Percentiles rank a stretch among this genome's conserved stretches.
These are phyloP conservation scores for Tylopilus plumbeoviolaceoides DNA, from an alignment of 768 basidiomycete genomes.

Conservation along the genomic window DNA sequence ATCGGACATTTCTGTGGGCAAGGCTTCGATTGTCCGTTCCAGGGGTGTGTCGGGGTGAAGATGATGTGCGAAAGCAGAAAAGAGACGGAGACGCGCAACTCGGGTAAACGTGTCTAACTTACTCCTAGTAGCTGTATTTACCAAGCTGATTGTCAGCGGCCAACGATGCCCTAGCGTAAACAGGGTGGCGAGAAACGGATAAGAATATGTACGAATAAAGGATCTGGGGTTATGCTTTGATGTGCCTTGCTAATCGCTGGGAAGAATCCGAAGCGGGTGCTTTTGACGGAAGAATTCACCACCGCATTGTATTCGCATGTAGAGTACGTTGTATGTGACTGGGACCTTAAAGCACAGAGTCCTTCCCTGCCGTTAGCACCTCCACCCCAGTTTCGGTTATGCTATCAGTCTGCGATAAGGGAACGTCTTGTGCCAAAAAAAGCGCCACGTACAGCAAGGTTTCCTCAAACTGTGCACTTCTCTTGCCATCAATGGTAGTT, in stretches of 20 bases:
- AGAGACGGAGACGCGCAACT: constrained; percentile 17
- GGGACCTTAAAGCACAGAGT: constrained; percentile 22
- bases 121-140: constrained; percentile 26
- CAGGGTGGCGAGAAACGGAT: constrained; percentile 24
- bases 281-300: constrained; percentile 13
- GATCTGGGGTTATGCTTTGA: constrained; percentile 21
- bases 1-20: constrained; percentile 20
- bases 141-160: constrained; percentile 25
- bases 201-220: constrained; percentile 32
- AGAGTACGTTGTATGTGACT: constrained; percentile 16
- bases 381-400: constrained; percentile 91
- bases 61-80: constrained; percentile 24
- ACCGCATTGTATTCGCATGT: constrained; percentile 24
- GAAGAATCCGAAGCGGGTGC: constrained; percentile 16
- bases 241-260: constrained; percentile 22
- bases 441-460: constrained; percentile 73
- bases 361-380: constrained; percentile 64
- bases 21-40: constrained; percentile 7
- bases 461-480: constrained; percentile 96
- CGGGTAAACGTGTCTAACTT: constrained; percentile 24
- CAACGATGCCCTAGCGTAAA: constrained; percentile 25
- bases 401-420: constrained; percentile 39
- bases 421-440: constrained; percentile 1
- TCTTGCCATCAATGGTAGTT: constrained; percentile 84
- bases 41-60: constrained; percentile 10